These are phyloP conservation scores for Colletotrichum musae DNA, from an alignment of 2,329 filamentous ascomycete species.

Conservation along the genomic window DNA sequence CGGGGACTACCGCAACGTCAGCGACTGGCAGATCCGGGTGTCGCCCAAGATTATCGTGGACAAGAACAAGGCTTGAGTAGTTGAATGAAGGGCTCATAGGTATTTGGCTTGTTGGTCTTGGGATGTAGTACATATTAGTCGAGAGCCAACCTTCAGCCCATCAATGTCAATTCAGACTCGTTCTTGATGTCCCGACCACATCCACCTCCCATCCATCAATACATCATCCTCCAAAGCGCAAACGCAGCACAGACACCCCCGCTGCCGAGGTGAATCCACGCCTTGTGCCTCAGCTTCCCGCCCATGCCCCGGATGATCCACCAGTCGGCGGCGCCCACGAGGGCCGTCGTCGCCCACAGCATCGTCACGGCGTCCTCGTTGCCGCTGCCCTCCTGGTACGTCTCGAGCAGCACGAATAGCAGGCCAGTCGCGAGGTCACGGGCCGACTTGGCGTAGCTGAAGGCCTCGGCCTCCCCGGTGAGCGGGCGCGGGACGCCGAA, in stretches of 20 bases:
- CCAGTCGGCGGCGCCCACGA: slow-evolving; percentile 29
- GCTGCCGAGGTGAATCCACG: slow-evolving; percentile 8
- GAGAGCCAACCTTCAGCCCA: too few species aligned
- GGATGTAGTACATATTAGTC: too few species aligned
- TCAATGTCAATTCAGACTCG: too few species aligned
- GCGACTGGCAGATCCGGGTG: slow-evolving; percentile 63
- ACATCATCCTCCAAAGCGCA: slow-evolving; percentile 24
- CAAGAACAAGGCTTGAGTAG: slow-evolving; percentile 52
- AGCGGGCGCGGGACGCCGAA: slow-evolving; percentile 26
- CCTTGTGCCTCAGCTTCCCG: neutral
- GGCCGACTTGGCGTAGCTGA: slow-evolving; percentile 31
- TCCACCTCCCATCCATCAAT: slow-evolving; percentile 5
- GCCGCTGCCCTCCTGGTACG: slow-evolving; percentile 35
- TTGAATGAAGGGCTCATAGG: too few species aligned
- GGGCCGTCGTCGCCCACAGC: slow-evolving; percentile 23
- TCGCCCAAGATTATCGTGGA: slow-evolving; percentile 53
- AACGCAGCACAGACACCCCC: slow-evolving; percentile 10
- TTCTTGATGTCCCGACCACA: too few species aligned
- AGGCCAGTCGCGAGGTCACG: slow-evolving; percentile 24
- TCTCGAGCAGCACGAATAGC: slow-evolving; percentile 37
- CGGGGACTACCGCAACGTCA: slow-evolving; percentile 58
- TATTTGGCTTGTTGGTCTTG: too few species aligned
- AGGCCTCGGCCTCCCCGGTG: slow-evolving; percentile 4
- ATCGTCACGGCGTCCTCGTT: slow-evolving; percentile 40
- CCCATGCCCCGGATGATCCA: slow-evolving; percentile 22